Conservation (phyloP, 352 stramenopile genomes). For the Stephanocyclus meneghinianus region DNA sequence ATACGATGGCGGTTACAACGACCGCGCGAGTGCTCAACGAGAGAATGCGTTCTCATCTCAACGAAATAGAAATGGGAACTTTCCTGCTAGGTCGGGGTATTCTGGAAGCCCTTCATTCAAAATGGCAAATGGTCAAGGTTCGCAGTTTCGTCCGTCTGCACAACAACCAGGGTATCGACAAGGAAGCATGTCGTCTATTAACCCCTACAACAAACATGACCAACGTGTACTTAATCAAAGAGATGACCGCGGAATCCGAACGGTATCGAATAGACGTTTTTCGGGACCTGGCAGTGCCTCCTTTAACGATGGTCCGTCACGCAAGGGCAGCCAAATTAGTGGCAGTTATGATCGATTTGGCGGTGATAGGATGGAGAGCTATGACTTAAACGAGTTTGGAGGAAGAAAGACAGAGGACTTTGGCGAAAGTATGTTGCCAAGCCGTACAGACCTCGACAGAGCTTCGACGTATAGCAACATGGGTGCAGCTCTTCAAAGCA, state of each 20-base stretch:
- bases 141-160: background rate
- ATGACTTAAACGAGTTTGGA: background rate
- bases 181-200: background rate
- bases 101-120: background rate
- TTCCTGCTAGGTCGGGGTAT: background rate
- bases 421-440: background rate
- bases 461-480: too few relatives aligned
- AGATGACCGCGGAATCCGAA: background rate
- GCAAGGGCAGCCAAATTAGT: background rate
- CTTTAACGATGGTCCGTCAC: background rate
- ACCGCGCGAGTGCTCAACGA: background rate
- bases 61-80: background rate
- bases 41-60: slow-evolving; percentile 5
- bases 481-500: too few relatives aligned
- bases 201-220: background rate
- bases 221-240: background rate
- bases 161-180: background rate
- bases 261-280: background rate
- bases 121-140: background rate
- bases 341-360: background rate
- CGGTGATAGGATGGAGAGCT: background rate
- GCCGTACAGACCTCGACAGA: background rate
- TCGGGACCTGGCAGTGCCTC: background rate
- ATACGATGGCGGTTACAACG: background rate
- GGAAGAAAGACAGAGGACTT: background rate